Percentiles rank a stretch among this genome's conserved stretches.
phyloP scores from a whole-genome alignment of 106 monocot genomes.

The Agapanthus africanus region DNA sequence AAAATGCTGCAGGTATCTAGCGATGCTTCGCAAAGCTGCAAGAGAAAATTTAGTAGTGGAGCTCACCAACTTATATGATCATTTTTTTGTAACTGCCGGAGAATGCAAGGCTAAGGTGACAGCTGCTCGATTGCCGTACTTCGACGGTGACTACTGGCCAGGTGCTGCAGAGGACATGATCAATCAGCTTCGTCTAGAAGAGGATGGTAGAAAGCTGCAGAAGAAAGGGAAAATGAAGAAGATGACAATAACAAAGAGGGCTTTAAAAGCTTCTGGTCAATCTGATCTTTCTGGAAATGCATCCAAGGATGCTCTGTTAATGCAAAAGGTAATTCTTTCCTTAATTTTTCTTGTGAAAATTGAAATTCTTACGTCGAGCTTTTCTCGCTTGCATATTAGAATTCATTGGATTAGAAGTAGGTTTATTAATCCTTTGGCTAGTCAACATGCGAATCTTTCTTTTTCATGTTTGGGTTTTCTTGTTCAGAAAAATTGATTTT shows the following conservation, averaged over 20 bases:
- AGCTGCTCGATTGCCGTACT: slow-evolving; percentile 88
- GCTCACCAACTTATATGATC: slow-evolving; percentile 86
- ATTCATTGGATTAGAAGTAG: too few relatives aligned
- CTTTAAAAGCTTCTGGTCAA: slow-evolving; percentile 93
- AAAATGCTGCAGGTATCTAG: slow-evolving; percentile 57
- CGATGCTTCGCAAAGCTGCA: slow-evolving; percentile 80
- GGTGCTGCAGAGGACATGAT: slow-evolving; percentile 98
- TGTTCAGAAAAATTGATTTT: too few relatives aligned
- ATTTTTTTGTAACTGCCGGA: slow-evolving; percentile 57
- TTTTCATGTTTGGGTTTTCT: too few relatives aligned
- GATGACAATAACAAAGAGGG: slow-evolving; percentile 78
- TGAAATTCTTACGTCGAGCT: too few relatives aligned
- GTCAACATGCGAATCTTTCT: too few relatives aligned
- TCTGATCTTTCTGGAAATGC: slow-evolving; percentile 77
- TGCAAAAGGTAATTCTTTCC: slow-evolving; percentile 97
- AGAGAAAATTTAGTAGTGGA: slow-evolving; percentile 85
- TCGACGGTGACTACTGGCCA: slow-evolving; percentile 99
- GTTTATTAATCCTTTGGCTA: too few relatives aligned
- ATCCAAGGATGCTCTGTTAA: slow-evolving; percentile 80
- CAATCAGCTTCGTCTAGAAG: slow-evolving; percentile 79
- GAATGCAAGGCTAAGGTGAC: slow-evolving; percentile 90
- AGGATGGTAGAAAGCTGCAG: slow-evolving; percentile 75
- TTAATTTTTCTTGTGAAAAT: too few relatives aligned
- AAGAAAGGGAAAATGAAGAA: slow-evolving; percentile 94
- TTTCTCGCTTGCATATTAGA: too few relatives aligned